Evolutionary conservation across 805 yeast species (phyloP), one percentile per base, ranked within the genome.

Genomic region (Candida odintsovae): DNA sequence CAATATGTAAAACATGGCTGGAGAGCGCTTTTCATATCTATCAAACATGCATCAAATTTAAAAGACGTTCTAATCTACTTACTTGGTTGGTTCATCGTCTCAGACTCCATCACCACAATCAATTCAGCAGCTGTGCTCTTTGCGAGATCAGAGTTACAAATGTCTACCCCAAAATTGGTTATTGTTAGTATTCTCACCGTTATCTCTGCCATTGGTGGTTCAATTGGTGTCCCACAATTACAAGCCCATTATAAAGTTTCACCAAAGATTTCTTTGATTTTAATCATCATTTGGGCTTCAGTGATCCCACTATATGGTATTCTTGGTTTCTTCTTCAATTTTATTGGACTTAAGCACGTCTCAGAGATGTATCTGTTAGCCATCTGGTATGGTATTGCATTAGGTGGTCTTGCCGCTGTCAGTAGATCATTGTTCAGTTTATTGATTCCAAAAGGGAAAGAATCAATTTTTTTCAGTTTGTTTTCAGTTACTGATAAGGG

Each of bases 401-500:
- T 86, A 22, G 95, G 95, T 25, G 90, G 90, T 0, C 64, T 86
- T 21, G 75, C 85, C 9, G 82, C 92, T 0, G 71, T 82, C 1
- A 77, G 89, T 23, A 71, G 94, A 41, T 80, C 90, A 1, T 67
- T 83, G 4, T 86, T 79, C 61, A 75, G 86, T 28, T 62, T 83
- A 58, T 71, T 86, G 44, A 83, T 86, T 39, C 95, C 95, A 18
- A 71, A 68, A 40, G 94, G 94, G 6, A 80, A 77, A 54, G 95
- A 86, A 58, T 78, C 84, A 3, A 78, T 83, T 7, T 86, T 85
- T 58, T 86, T 86, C 64, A 83, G 92, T 13, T 67, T 86, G 38
- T 86, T 81, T 63, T 77, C 86, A 37, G 80, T 86, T 36, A 86
- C 95, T 1, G 94, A 86, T 62, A 86, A 86, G 58, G 92, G 94